phyloP scores from a whole-genome alignment of 2,329 filamentous ascomycete species.

The Beauveria sp. region DNA sequence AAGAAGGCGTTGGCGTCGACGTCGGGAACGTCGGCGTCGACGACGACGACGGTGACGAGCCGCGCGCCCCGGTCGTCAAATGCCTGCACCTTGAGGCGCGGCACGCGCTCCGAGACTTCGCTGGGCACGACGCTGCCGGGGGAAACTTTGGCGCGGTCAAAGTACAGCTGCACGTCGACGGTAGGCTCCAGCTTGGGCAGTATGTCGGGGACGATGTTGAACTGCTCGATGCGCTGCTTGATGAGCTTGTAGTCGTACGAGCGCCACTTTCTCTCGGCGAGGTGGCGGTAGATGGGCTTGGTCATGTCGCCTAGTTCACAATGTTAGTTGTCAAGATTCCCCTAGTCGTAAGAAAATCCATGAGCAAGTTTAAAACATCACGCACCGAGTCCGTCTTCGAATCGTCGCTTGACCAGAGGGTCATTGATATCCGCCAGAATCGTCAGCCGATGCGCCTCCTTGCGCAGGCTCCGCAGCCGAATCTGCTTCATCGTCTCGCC shows the following conservation, averaged over 20 bases:
- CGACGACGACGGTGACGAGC: conserved; percentile 73
- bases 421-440: conserved; percentile 92
- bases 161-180: conserved; percentile 75
- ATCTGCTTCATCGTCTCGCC: conserved; percentile 29
- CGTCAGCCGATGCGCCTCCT: conserved; percentile 68
- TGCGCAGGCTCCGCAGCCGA: conserved; percentile 7
- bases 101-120: conserved; percentile 61
- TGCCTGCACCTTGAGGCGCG: conserved; percentile 73
- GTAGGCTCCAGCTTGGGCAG: conserved; percentile 71
- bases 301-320: conserved; percentile 70
- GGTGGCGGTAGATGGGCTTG: conserved; percentile 89
- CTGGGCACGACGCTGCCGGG: conserved; percentile 77
- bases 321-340: background rate
- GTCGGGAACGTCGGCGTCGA: conserved; percentile 87
- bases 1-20: conserved; percentile 66
- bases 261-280: conserved; percentile 84
- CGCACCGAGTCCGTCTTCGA: conserved; percentile 84
- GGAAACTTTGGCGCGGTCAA: conserved; percentile 60
- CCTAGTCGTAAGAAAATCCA: no score
- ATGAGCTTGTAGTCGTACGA: conserved; percentile 72
- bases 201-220: conserved; percentile 83
- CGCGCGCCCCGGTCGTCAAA: conserved; percentile 78
- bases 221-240: conserved; percentile 77
- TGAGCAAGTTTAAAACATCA: no score
- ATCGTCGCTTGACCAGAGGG: conserved; percentile 83